These are phyloP conservation scores for Aspergillus panamensis DNA, from an alignment of 495 filamentous ascomycete species.

Conservation along the genomic window DNA sequence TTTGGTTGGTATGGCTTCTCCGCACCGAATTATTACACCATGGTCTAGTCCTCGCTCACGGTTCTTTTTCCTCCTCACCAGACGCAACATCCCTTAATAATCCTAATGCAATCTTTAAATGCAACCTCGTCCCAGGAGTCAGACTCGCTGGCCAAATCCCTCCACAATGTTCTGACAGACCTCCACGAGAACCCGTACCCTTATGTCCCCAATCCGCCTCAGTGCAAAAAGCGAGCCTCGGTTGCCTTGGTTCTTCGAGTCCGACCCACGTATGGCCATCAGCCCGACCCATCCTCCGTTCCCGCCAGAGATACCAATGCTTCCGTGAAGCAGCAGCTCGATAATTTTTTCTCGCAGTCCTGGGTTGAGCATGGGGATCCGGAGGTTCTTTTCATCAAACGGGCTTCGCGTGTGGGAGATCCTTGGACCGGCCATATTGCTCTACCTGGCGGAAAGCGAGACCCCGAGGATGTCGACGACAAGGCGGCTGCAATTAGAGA, in stretches of 20 bases:
- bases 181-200: conserved; percentile 57
- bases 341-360: conserved; percentile 61
- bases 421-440: conserved; percentile 76
- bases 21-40: neutral
- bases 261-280: conserved; percentile 56
- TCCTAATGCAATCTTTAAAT: conserved; percentile 6
- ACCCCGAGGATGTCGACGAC: conserved; percentile 65
- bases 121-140: conserved; percentile 4
- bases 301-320: conserved; percentile 26
- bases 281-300: conserved; percentile 39
- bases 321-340: conserved; percentile 42
- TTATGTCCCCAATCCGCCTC: conserved; percentile 58
- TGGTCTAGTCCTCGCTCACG: neutral
- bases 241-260: conserved; percentile 70
- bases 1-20: neutral
- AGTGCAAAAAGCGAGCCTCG: conserved; percentile 64
- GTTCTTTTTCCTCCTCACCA: neutral
- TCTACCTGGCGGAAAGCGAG: conserved; percentile 68
- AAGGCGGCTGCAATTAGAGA: conserved; percentile 64
- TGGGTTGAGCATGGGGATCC: conserved; percentile 75
- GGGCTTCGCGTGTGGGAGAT: conserved; percentile 66
- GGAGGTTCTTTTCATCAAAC: conserved; percentile 74
- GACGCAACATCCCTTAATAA: neutral
- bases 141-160: conserved; percentile 21
- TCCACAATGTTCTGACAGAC: conserved; percentile 48